Evolutionary conservation across 2,329 filamentous ascomycete species (phyloP).

Genomic region (Ophiocordyceps camponoti-saundersi): DNA sequence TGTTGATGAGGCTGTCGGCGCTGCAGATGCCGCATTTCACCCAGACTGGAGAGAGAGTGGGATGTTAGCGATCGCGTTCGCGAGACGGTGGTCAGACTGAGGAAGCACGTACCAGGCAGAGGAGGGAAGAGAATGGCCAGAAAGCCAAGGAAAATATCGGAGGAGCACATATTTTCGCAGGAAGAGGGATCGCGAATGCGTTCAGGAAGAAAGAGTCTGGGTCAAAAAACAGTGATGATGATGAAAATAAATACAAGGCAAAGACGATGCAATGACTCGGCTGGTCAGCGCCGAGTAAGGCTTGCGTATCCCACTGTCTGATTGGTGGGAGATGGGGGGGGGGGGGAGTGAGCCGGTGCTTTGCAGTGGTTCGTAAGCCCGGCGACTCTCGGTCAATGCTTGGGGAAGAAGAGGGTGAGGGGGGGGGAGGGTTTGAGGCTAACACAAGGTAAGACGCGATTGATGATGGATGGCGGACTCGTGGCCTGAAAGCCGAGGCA

Average conservation of each 20-base stretch:
- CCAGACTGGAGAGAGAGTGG: constrained; percentile 50
- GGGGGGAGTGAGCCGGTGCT: no score
- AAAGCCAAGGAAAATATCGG: constrained; percentile 42
- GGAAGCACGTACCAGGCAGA: constrained; percentile 30
- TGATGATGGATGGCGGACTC: no score
- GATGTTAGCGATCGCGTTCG: not conserved
- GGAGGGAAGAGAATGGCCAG: constrained; percentile 8
- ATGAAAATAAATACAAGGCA: no score
- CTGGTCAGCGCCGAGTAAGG: no score
- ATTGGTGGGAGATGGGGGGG: no score
- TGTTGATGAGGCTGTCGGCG: constrained; percentile 86
- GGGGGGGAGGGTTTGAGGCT: no score
- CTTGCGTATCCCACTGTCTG: no score
- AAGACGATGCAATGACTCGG: not conserved
- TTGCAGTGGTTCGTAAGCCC: no score
- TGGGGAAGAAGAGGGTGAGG: no score
- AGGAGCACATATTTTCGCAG: constrained; percentile 30
- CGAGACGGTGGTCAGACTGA: not conserved
- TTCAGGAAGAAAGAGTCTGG: not conserved
- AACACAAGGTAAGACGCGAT: no score
- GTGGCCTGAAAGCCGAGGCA: no score
- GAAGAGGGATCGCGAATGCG: not conserved
- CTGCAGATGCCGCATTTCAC: constrained; percentile 89
- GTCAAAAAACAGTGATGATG: not conserved
- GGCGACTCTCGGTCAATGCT: no score